Evolutionary conservation across 768 basidiomycete species (phyloP).

Genomic region (Tubosaeta brunneosetosa): DNA sequence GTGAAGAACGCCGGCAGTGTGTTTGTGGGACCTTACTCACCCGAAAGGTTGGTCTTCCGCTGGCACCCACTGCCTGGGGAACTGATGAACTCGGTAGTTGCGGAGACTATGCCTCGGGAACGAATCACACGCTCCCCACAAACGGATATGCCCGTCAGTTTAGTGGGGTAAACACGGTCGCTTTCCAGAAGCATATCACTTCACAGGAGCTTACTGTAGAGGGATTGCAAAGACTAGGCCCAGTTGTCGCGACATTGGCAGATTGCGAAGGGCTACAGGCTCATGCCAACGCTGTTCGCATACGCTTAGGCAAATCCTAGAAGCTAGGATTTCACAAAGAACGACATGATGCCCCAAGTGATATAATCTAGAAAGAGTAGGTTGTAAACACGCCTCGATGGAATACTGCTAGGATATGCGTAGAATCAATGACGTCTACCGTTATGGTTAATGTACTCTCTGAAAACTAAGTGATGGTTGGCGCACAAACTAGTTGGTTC

Average conservation of each 20-base stretch:
- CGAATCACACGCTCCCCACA: conserved; percentile 96
- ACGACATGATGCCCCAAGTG: not conserved
- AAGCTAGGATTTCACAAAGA: not conserved
- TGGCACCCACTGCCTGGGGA: not conserved
- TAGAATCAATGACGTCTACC: conserved; percentile 15
- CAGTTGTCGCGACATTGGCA: conserved; percentile 82
- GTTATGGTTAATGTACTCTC: conserved; percentile 15
- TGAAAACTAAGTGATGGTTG: conserved; percentile 10
- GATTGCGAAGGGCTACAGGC: conserved; percentile 94
- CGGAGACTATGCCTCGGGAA: conserved; percentile 98
- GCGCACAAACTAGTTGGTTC: conserved; percentile 59
- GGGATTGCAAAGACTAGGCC: conserved; percentile 77
- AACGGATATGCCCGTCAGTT: conserved; percentile 97
- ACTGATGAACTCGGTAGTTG: conserved; percentile 50
- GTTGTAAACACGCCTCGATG: conserved; percentile 4
- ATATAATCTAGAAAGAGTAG: not conserved
- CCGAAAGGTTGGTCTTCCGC: conserved; percentile 68
- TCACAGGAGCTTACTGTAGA: conserved; percentile 84
- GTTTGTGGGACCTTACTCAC: conserved; percentile 92
- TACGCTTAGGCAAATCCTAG: conserved; percentile 49
- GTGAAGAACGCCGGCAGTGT: conserved; percentile 95
- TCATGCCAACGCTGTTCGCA: conserved; percentile 93
- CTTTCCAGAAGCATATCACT: conserved; percentile 99
- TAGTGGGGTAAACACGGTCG: conserved; percentile 94
- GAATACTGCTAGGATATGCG: conserved; percentile 10